Conservation (phyloP, 805 yeast species). For the Metschnikowia hibisci region DNA sequence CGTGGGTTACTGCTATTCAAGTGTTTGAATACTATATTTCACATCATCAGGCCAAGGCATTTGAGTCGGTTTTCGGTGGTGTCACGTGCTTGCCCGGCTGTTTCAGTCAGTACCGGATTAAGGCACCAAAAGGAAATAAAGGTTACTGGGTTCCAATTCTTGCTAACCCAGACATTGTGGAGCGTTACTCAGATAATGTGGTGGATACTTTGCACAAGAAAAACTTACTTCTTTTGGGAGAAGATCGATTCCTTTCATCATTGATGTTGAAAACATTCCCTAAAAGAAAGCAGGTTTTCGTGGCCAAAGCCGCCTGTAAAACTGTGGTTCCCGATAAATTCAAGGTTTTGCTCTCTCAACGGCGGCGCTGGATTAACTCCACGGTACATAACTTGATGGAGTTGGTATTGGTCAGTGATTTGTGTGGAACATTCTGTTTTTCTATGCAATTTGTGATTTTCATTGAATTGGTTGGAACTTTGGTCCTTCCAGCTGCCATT, state of each 20-base stretch:
- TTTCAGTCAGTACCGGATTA: slow-evolving; percentile 87
- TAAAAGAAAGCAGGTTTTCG: slow-evolving; percentile 78
- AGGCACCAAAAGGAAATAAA: slow-evolving; percentile 72
- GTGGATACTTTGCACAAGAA: slow-evolving; percentile 81
- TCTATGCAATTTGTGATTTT: slow-evolving; percentile 91
- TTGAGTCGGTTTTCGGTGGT: slow-evolving; percentile 91
- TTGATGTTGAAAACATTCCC: slow-evolving; percentile 88
- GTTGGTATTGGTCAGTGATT: slow-evolving; percentile 73
- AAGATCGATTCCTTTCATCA: slow-evolving; percentile 81
- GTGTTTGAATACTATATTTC: slow-evolving; percentile 91
- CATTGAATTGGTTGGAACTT: slow-evolving; percentile 80
- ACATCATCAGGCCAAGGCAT: slow-evolving; percentile 91
- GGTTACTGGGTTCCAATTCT: slow-evolving; percentile 88
- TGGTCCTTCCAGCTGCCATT: slow-evolving; percentile 86
- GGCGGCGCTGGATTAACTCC: slow-evolving; percentile 96
- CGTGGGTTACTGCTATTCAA: slow-evolving; percentile 92
- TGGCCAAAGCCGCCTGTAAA: slow-evolving; percentile 88
- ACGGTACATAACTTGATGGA: slow-evolving; percentile 92
- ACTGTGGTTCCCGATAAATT: slow-evolving; percentile 86
- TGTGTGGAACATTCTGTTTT: slow-evolving; percentile 92
- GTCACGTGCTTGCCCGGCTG: slow-evolving; percentile 97
- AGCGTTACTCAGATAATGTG: slow-evolving; percentile 82
- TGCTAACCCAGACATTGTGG: slow-evolving; percentile 91
- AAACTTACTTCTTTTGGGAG: slow-evolving; percentile 81
- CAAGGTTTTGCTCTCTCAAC: slow-evolving; percentile 76